These are phyloP conservation scores for Geotrichum citri-aurantii DNA, from an alignment of 1,139 yeast genomes.

Conservation along the genomic window DNA sequence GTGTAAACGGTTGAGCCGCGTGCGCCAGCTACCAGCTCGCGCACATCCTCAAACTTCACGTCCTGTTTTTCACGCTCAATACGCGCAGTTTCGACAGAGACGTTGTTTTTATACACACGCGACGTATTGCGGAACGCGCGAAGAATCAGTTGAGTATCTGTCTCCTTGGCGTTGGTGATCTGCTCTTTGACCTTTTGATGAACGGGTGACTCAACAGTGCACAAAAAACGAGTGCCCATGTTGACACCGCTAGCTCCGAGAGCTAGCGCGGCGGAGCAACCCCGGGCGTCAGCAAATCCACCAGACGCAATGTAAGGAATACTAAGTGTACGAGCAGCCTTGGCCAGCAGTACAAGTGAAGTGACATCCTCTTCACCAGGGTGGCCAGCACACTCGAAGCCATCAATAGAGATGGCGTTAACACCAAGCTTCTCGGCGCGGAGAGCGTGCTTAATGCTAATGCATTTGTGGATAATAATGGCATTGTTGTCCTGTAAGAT, in stretches of 20 bases:
- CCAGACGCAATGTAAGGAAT: constrained; percentile 37
- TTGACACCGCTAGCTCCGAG: constrained; percentile 35
- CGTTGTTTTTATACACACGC: constrained; percentile 33
- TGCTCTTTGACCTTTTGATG: constrained; percentile 33
- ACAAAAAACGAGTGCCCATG: constrained; percentile 37
- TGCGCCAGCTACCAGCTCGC: constrained; percentile 31
- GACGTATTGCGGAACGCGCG: constrained; percentile 34
- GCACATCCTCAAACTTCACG: constrained; percentile 29
- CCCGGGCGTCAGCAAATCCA: constrained; percentile 36
- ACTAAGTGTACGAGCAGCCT: constrained; percentile 30
- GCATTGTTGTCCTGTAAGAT: constrained; percentile 22
- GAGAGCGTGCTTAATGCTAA: constrained; percentile 32
- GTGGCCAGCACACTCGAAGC: constrained; percentile 38
- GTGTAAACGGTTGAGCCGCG: constrained; percentile 32
- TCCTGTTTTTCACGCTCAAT: constrained; percentile 28
- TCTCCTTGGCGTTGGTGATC: constrained; percentile 32
- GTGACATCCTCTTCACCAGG: constrained; percentile 37
- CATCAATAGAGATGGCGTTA: constrained; percentile 36
- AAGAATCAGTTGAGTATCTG: constrained; percentile 33
- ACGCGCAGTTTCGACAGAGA: constrained; percentile 30
- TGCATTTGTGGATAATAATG: constrained; percentile 36
- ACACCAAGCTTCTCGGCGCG: constrained; percentile 35
- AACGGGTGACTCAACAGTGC: constrained; percentile 35
- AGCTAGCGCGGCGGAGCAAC: constrained; percentile 36
- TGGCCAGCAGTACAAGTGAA: constrained; percentile 31